These are phyloP conservation scores for Trichoderma simmonsii DNA, from an alignment of 2,329 filamentous ascomycete genomes.

Conservation along the genomic window DNA sequence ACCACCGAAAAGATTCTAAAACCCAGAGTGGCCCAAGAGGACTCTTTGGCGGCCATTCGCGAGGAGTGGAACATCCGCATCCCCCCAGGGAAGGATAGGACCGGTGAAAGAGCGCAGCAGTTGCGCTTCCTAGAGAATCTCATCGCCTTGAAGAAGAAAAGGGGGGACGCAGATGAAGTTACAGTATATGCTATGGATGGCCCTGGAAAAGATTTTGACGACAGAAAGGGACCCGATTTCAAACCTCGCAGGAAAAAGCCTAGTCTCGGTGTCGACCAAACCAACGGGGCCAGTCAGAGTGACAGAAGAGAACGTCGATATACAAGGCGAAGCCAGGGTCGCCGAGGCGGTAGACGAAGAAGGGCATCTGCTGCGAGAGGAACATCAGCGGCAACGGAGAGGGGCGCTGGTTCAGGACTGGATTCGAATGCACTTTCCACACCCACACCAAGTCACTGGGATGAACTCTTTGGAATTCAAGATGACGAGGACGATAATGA, in stretches of 20 bases:
- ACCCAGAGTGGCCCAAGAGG: slow-evolving; percentile 38
- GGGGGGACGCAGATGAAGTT: slow-evolving; percentile 63
- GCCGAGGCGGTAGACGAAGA: slow-evolving; percentile 12
- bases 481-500: slow-evolving; percentile 28
- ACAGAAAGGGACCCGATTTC: slow-evolving; percentile 41
- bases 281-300: slow-evolving; percentile 25
- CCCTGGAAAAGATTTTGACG: slow-evolving; percentile 40
- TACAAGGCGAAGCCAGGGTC: slow-evolving; percentile 20
- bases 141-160: slow-evolving; percentile 60
- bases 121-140: slow-evolving; percentile 63
- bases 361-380: slow-evolving; percentile 18
- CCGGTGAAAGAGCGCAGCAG: slow-evolving; percentile 47
- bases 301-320: slow-evolving; percentile 16
- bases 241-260: slow-evolving; percentile 32
- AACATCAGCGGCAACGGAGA: slow-evolving; percentile 16
- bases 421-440: slow-evolving; percentile 28
- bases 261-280: slow-evolving; percentile 17
- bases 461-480: slow-evolving; percentile 28
- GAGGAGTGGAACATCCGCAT: slow-evolving; percentile 45
- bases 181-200: slow-evolving; percentile 54
- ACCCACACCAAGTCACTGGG: slow-evolving; percentile 36
- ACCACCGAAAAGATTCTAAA: slow-evolving; percentile 62
- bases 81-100: slow-evolving; percentile 44
- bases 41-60: slow-evolving; percentile 39
- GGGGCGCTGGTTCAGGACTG: background rate